phyloP scores from a whole-genome alignment of 352 stramenopile genomes.

The Globisporangium camurandrum region DNA sequence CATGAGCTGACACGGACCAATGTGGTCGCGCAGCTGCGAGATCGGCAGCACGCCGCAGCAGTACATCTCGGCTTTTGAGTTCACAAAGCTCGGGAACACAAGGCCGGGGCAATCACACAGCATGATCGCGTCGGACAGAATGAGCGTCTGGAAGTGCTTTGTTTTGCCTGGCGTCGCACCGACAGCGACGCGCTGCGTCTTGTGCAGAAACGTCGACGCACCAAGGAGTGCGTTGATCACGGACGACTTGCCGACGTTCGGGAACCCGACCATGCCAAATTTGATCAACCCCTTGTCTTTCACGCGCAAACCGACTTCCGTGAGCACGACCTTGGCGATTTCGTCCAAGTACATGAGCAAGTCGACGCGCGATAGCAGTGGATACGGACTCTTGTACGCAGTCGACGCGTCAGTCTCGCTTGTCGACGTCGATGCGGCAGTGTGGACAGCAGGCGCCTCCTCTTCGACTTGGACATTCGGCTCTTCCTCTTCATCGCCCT shows the following conservation, averaged over 20 bases:
- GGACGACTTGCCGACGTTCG: conserved; percentile 99
- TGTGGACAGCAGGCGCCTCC: too few species aligned
- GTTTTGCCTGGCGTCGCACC: conserved; percentile 98
- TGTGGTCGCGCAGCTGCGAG: conserved; percentile 95
- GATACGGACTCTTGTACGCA: conserved; percentile 29
- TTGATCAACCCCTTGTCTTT: conserved; percentile 84
- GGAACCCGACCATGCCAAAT: conserved; percentile 99
- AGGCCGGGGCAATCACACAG: conserved; percentile 99
- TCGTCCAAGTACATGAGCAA: conserved; percentile 62
- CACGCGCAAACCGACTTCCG: conserved; percentile 49
- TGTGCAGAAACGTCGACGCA: conserved; percentile 93
- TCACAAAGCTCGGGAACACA: conserved; percentile 99
- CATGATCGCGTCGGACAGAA: conserved; percentile 95
- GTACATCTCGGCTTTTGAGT: conserved; percentile 97
- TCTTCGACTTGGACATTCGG: conserved; percentile 5
- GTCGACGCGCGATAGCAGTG: conserved; percentile 64
- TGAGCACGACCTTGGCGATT: conserved; percentile 47
- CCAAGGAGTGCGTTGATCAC: conserved; percentile 99
- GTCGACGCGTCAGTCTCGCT: not conserved
- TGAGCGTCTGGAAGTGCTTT: conserved; percentile 99
- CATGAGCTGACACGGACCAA: conserved; percentile 92
- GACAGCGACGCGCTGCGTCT: conserved; percentile 94
- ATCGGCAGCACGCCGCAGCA: conserved; percentile 98
- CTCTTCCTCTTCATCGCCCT: not conserved
- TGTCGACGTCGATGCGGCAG: not conserved